Base-by-base conservation (phyloP, 192 early-diverging fungal genomes). In the Podila clonocystis region DNA sequence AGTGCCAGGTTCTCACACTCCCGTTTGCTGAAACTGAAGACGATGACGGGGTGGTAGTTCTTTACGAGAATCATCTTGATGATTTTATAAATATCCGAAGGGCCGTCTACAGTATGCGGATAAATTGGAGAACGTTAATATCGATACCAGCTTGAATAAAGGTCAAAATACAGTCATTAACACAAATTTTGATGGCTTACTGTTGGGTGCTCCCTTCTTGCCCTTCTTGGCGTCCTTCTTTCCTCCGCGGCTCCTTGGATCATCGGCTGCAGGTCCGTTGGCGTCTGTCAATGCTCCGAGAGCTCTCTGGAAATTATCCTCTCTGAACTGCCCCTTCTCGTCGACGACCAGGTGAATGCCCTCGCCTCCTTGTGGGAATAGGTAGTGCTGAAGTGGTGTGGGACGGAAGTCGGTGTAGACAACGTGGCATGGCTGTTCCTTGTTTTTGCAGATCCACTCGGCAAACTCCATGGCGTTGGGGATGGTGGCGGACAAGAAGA, bases 401-500 rank as follows among this genome's bases (percentile, higher is more conserved):
- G 98, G 98, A 34, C 98, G 91, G 82, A 93, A 98, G 83, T 98
- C 95, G 15, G 98, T 99, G 82, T 97, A 98, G 5, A 99, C 97
- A 65, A 99, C 95, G 72, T 99, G 97, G 84, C 97, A 98, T n/a
- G 96, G 94, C 84, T 97, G 96, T 70, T 95, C 89, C 86, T 99
- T 95, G 33, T 95, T 93, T 71, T 94, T 95, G 72, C 92, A 93
- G 70, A 99, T 97, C 98, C 98, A 99, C 86, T 98, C 94, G 29
- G 98, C 97, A 88, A 99, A 99, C 80, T 99, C 94, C 92, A 97
- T 94, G 11, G 98, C 96, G 68, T 99, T 99, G 33, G 98, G 98
- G 73, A 99, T 99, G 13, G 98, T 99, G 48, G 97, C 98, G 8
- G 98, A 99, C 58, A 99, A 88, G 73, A 99, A 97, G 30, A 97